A percentile compares a stretch with the other conserved stretches of the same genome.
Conservation (phyloP, 371 early-diverging fungal genomes). For the Mucor piriformis region DNA sequence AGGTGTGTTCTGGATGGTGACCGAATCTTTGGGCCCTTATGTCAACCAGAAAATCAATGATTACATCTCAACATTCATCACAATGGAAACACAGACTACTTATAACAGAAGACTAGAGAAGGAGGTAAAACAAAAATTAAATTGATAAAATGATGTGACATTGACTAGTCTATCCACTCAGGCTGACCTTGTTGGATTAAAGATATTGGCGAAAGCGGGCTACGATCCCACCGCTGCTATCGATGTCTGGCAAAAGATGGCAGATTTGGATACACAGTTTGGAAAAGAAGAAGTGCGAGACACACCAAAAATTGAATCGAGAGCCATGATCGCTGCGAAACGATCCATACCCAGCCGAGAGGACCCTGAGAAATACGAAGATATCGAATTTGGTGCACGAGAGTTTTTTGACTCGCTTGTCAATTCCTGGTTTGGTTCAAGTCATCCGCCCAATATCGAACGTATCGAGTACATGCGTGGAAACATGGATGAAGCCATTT, state of each 20-base stretch:
- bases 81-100: conserved; percentile 36
- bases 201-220: conserved; percentile 57
- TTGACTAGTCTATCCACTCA: no score
- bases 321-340: conserved; percentile 11
- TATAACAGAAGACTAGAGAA: conserved; percentile 49
- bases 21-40: conserved; percentile 53
- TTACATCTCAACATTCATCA: conserved; percentile 34
- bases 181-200: conserved; percentile 48
- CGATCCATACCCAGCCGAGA: not conserved
- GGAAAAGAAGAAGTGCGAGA: not conserved
- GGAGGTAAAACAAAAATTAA: conserved; percentile 29
- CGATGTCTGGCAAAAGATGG: conserved; percentile 52
- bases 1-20: conserved; percentile 51
- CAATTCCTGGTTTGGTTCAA: conserved; percentile 51
- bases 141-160: no score
- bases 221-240: conserved; percentile 55
- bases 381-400: conserved; percentile 23
- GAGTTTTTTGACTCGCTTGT: conserved; percentile 34
- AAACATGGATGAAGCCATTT: conserved; percentile 44
- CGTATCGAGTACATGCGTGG: conserved; percentile 49
- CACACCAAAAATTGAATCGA: not conserved
- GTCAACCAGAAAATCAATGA: conserved; percentile 53
- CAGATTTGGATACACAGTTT: conserved; percentile 38
- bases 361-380: conserved; percentile 18
- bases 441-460: conserved; percentile 51